Conservation (phyloP, 2,329 filamentous ascomycete species). For the Paramyrothecium roridum region DNA sequence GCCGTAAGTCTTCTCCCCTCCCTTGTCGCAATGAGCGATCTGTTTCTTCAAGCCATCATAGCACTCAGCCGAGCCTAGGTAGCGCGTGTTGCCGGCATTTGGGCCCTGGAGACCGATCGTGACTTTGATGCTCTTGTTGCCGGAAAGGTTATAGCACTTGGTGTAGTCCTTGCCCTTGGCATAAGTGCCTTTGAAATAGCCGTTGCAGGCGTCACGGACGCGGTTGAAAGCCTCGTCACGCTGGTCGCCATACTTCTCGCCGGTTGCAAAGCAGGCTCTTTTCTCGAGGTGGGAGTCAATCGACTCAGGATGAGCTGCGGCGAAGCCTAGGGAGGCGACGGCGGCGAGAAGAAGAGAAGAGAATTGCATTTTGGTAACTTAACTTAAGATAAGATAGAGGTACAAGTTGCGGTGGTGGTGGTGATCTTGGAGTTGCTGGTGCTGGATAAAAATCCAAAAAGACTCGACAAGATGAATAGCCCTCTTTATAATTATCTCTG, state of each 20-base stretch:
- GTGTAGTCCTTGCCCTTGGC: background rate
- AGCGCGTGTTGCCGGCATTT: background rate
- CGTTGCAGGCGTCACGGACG: background rate
- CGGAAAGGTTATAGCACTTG: background rate
- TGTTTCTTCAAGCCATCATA: slow-evolving; percentile 1
- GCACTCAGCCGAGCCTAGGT: slow-evolving; percentile 1
- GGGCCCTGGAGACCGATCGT: background rate
- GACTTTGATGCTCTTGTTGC: background rate
- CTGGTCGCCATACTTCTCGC: background rate
- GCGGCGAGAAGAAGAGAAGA: background rate
- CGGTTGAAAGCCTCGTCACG: background rate
- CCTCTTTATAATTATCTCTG: too few species aligned
- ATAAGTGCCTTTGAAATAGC: background rate
- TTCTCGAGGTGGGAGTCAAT: background rate
- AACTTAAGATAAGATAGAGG: too few species aligned
- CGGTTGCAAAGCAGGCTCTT: background rate
- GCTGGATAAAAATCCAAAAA: too few species aligned
- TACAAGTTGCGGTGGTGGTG: too few species aligned
- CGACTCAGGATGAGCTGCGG: background rate
- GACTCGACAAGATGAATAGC: too few species aligned
- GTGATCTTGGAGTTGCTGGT: too few species aligned
- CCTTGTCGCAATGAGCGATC: slow-evolving; percentile 1
- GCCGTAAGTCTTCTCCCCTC: slow-evolving; percentile 3
- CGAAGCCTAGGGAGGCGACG: background rate
- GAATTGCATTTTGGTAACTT: background rate